Evolutionary conservation across 2,329 filamentous ascomycete species (phyloP), one percentile per base, ranked within the genome.

Genomic region (Beauveria australis): DNA sequence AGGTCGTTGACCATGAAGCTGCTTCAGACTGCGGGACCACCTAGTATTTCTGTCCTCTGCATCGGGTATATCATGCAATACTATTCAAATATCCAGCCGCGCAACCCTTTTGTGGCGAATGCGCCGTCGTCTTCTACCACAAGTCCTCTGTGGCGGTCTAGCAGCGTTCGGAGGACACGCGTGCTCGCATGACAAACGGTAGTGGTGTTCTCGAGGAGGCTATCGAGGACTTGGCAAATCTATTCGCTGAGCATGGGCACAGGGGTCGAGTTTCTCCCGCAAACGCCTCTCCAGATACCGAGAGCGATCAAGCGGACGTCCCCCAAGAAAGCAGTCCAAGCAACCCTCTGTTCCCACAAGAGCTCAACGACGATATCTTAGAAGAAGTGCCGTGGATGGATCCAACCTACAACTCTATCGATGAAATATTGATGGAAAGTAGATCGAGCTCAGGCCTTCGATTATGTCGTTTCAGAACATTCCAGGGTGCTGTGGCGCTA

Each of bases 71-170:
- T 43, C 72, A 74, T 64, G 66, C 66, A 19, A 66, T 74, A 9
- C 60, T 61, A 33, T 52, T 64, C 37, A 33, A 12, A 9, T 12
- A 24, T 3, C 26, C 40, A 14, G 54, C 51, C 5, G 7, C n/a
- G 1, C 72, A 74, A 52, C 72, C 72, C 1, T 55, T 62, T 3
- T 74, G 71, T 37, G 72, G 71, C 63, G 72, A 73, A 58, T 74
- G 72, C 46, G 68, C 72, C 22, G 67, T 67, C 19, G 51, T 72
- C 8, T 73, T 68, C 63, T 72, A 65, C 53, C 24, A 65, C 49
- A 28, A 53, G 3, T 28, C 53, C 12, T 43, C 55, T n/a, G 18
- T 43, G 6, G 65, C 63, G 2, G 16, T 49, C 24, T 73, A 70
- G 71, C 12, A 67, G 24, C 61, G 48, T 6, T 40, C 30, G 1